Percentiles rank a stretch among this genome's conserved stretches.
phyloP scores from a whole-genome alignment of 352 stramenopile species.

The Pythium angustatum region DNA sequence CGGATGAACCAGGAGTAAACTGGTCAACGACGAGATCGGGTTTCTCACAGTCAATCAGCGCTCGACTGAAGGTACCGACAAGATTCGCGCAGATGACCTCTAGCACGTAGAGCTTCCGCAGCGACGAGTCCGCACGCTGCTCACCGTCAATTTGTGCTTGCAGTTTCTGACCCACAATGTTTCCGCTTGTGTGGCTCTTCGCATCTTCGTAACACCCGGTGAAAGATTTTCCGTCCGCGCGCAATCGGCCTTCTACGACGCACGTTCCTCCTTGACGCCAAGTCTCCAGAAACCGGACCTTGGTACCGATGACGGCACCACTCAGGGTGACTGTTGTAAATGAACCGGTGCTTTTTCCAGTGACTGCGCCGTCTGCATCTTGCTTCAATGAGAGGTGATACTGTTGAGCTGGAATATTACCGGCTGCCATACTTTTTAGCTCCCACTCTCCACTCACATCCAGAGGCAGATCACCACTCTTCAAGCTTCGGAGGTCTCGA shows the following conservation, averaged over 20 bases:
- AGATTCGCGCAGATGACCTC: slow-evolving; percentile 79
- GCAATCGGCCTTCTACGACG: slow-evolving; percentile 75
- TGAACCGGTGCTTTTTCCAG: slow-evolving; percentile 73
- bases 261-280: slow-evolving; percentile 88
- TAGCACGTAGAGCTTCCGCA: slow-evolving; percentile 54
- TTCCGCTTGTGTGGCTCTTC: slow-evolving; percentile 85
- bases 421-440: slow-evolving; percentile 84
- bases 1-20: slow-evolving; percentile 18
- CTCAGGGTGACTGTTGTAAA: slow-evolving; percentile 84
- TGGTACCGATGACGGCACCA: slow-evolving; percentile 71
- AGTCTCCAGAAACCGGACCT: slow-evolving; percentile 84
- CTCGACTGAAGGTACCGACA: slow-evolving; percentile 71
- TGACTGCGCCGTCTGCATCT: slow-evolving; percentile 57
- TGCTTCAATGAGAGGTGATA: slow-evolving; percentile 82
- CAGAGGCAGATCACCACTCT: slow-evolving; percentile 47
- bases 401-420: slow-evolving; percentile 85
- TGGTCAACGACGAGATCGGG: slow-evolving; percentile 67
- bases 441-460: slow-evolving; percentile 84
- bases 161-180: slow-evolving; percentile 70
- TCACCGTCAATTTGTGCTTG: neutral
- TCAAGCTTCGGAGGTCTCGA: slow-evolving; percentile 33
- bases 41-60: slow-evolving; percentile 56
- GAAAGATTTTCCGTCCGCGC: slow-evolving; percentile 72
- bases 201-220: slow-evolving; percentile 84
- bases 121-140: neutral